Base-by-base conservation (phyloP, 495 filamentous ascomycete species). In the Penicillium longicatenatum region DNA sequence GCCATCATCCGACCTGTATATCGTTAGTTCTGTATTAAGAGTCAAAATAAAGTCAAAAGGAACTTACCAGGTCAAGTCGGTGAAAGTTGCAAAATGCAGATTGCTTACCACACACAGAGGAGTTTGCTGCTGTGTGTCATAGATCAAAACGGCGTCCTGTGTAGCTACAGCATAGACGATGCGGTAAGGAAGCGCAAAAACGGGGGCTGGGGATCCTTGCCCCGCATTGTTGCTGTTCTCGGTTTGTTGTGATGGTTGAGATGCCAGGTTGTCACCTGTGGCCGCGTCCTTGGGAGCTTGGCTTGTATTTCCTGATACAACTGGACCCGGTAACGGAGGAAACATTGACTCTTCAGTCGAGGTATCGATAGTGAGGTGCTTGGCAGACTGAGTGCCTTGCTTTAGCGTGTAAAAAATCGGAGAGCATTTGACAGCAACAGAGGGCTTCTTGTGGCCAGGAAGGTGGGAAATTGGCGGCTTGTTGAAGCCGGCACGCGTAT, bases 101-200 rank as follows among this genome's bases (percentile, higher is more conserved):
- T 99, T 99, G 82, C 91, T 97, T 20, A 98, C 92, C 17, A 97
- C 76, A 71, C 89, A 94, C 26, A 99, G 77, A 4, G 95, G 94
- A 3, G 91, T 94, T 58, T 91, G 86, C 63, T 99, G 95, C 65
- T 99, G 95, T 0, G 95, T 99, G 69, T 99, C 95, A 71, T 98
- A 98, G 29, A 99, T 81, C 35, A 96, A 74, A n/a, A 99, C 87
- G 0, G 95, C 89, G 70, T 99, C 95, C 68, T 97, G 92, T 0
- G 95, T 99, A 16, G 94, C 95, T 45, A 99, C 94, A 6, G 93
- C 94, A 75, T 98, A 99, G 0, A 98, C 85, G 70, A 98, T 89
- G 14, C 95, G 89, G 69, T 99, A 97, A 1, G 92, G 90, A 37
- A 98, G 76, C 1, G 85, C 79, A 70, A 99, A 98, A 1, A 88